These are phyloP conservation scores for Cerrena zonata DNA, from an alignment of 1,284 basidiomycete species.

Conservation along the genomic window DNA sequence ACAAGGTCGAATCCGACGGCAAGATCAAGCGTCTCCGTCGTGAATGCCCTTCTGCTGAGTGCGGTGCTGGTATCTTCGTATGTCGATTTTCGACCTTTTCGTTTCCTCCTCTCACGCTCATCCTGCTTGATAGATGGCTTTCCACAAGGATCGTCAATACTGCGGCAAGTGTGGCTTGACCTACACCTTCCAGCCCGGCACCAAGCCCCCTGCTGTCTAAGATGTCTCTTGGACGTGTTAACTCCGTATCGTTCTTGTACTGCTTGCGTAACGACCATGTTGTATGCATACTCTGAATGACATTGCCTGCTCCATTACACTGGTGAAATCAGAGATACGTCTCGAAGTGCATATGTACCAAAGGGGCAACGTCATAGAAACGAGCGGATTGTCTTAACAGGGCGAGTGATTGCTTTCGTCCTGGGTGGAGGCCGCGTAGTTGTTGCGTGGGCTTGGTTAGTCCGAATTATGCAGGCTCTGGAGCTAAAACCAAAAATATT, in stretches of 20 bases:
- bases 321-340: no score
- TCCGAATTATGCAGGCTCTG: no score
- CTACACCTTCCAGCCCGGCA: slow-evolving; percentile 81
- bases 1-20: slow-evolving; percentile 98
- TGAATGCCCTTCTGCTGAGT: slow-evolving; percentile 87
- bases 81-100: slow-evolving; percentile 26
- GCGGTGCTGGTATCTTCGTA: slow-evolving; percentile 94
- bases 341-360: no score
- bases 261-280: not conserved
- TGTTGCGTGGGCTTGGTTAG: no score
- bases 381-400: no score
- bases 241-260: not conserved
- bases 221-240: not conserved
- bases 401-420: no score
- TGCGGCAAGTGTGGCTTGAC: slow-evolving; percentile 92
- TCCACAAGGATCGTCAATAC: slow-evolving; percentile 92
- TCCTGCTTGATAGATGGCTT: slow-evolving; percentile 65
- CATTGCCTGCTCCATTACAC: no score
- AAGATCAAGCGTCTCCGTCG: slow-evolving; percentile 98
- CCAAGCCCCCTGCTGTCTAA: slow-evolving; percentile 67
- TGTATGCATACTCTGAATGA: not conserved
- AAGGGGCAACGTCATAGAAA: no score
- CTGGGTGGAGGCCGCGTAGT: no score
- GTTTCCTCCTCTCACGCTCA: slow-evolving; percentile 3
- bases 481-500: no score